phyloP scores from a whole-genome alignment of 78 protist species.

The slime mould (Dictyostelium discoideum) region DNA sequence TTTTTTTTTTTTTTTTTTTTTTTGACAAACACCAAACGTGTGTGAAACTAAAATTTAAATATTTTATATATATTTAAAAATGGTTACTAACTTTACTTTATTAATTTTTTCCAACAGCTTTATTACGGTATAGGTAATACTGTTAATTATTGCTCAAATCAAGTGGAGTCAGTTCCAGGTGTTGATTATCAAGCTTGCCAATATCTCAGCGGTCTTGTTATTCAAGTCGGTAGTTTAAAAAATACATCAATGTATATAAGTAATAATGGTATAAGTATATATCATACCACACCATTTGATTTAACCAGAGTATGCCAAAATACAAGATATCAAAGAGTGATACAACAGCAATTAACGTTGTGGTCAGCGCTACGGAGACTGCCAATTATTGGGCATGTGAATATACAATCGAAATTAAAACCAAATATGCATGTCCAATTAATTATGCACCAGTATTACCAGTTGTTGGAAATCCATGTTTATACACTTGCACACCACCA shows the following conservation, averaged over 20 bases:
- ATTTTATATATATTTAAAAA: too few species aligned
- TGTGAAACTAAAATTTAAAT: too few species aligned
- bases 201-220: not conserved
- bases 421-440: conserved; percentile 1
- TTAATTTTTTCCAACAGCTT: not conserved
- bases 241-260: not conserved
- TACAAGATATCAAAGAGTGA: not conserved
- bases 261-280: not conserved
- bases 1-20: too few species aligned
- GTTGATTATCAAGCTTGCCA: not conserved
- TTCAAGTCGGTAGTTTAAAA: not conserved
- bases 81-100: too few species aligned
- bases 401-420: not conserved
- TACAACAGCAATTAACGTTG: not conserved
- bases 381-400: not conserved
- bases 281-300: not conserved
- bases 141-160: not conserved
- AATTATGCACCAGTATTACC: not conserved
- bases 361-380: not conserved
- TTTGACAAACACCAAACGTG: too few species aligned
- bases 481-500: not conserved
- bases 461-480: not conserved
- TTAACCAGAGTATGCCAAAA: too few species aligned
- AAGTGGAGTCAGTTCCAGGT: not conserved
- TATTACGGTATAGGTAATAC: not conserved